Conservation (phyloP, 768 basidiomycete genomes). For the Clitopilus hobsonii region DNA sequence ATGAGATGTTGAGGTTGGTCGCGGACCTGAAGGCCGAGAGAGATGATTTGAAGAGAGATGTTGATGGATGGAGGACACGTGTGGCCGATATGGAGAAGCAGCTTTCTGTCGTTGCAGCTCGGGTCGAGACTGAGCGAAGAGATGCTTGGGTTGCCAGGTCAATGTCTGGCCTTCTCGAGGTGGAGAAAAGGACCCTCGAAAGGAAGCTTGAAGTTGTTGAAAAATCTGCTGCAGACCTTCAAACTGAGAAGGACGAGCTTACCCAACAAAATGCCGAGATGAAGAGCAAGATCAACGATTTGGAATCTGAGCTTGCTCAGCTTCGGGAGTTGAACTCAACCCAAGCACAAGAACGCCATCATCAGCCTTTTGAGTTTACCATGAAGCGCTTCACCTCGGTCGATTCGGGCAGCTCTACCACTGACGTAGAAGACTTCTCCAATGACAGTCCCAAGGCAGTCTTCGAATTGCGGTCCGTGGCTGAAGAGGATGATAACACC, state of each 20-base stretch:
- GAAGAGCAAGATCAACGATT: constrained; percentile 26
- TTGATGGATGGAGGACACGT: constrained; percentile 80
- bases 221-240: constrained; percentile 20
- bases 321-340: constrained; percentile 10
- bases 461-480: constrained; percentile 51
- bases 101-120: constrained; percentile 54
- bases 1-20: constrained; percentile 75
- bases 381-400: constrained; percentile 45
- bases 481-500: constrained; percentile 44
- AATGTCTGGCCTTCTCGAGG: constrained; percentile 56
- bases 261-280: constrained; percentile 31
- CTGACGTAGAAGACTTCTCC: constrained; percentile 58
- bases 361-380: constrained; percentile 1
- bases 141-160: constrained; percentile 86
- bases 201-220: constrained; percentile 39
- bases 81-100: constrained; percentile 76
- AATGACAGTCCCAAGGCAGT: constrained; percentile 39
- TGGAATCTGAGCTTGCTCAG: constrained; percentile 49
- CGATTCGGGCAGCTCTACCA: constrained; percentile 61
- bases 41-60: constrained; percentile 84
- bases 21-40: constrained; percentile 83
- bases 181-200: constrained; percentile 58
- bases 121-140: constrained; percentile 73
- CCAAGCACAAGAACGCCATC: background rate
- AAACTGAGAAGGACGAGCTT: constrained; percentile 25